Percentiles rank a stretch among this genome's conserved stretches.
phyloP scores from a whole-genome alignment of 1,139 yeast genomes.

The Suhomyces bolitotheri region DNA sequence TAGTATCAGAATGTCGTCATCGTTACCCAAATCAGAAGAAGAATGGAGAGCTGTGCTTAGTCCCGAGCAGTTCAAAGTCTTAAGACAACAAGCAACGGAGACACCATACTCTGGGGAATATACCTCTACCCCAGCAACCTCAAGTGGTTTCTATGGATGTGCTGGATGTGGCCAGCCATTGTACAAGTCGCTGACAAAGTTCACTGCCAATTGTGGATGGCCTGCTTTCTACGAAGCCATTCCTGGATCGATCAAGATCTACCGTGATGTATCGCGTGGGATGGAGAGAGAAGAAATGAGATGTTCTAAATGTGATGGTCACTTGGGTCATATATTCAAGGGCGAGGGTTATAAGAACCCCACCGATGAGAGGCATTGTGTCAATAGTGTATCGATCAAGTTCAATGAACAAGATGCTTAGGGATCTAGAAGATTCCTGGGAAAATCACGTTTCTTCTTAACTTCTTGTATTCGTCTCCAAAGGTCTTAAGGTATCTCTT shows the following conservation, averaged over 20 bases:
- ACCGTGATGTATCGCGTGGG: constrained; percentile 64
- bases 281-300: constrained; percentile 86
- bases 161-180: constrained; percentile 83
- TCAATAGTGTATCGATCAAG: constrained; percentile 78
- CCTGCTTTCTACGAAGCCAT: constrained; percentile 92
- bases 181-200: constrained; percentile 77
- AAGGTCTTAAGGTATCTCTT: constrained; percentile 65
- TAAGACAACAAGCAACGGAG: constrained; percentile 83
- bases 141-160: constrained; percentile 70
- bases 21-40: constrained; percentile 44
- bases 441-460: constrained; percentile 61
- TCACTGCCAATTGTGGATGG: constrained; percentile 95
- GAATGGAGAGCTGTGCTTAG: constrained; percentile 83
- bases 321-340: constrained; percentile 88
- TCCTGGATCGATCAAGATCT: constrained; percentile 69
- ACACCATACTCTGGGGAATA: constrained; percentile 78
- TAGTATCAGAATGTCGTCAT: constrained; percentile 12
- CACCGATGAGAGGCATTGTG: constrained; percentile 93
- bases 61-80: constrained; percentile 76
- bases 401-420: constrained; percentile 37
- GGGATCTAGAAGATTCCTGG: constrained; percentile 43
- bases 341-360: constrained; percentile 95
- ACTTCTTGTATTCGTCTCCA: constrained; percentile 73
- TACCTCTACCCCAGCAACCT: constrained; percentile 43
- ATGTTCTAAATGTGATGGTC: constrained; percentile 89